Percentiles rank a stretch among this genome's conserved stretches.
These are phyloP conservation scores for Eragrostis tef DNA, from an alignment of 202 grass and related monocot genomes.

Conservation along the genomic window DNA sequence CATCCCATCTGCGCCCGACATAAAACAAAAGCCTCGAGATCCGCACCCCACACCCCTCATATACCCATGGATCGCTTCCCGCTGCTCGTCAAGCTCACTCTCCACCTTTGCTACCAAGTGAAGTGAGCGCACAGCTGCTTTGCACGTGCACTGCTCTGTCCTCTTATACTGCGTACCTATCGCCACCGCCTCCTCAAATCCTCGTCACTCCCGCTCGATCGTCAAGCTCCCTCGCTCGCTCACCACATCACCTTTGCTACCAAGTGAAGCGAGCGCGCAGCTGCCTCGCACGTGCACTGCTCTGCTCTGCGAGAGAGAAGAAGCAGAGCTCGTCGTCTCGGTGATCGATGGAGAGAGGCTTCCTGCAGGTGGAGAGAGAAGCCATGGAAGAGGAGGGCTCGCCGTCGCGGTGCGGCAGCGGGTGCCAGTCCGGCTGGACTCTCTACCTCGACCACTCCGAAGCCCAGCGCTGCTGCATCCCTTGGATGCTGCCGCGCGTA, in stretches of 20 bases:
- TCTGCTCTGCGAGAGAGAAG: background rate
- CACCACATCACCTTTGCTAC: background rate
- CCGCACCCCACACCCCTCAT: background rate
- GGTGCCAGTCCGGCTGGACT: conserved; percentile 90
- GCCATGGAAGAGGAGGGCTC: conserved; percentile 36
- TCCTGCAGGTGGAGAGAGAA: background rate
- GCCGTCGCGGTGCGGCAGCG: conserved; percentile 68
- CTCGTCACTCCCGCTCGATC: background rate
- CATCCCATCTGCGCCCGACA: background rate
- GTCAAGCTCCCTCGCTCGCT: background rate
- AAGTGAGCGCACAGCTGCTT: background rate
- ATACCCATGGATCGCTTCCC: background rate
- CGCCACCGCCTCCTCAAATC: background rate
- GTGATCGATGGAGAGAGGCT: background rate
- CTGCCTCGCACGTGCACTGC: too few species aligned
- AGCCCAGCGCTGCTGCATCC: background rate
- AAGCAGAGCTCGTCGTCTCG: background rate
- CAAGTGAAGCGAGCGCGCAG: background rate
- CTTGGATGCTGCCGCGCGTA: conserved; percentile 3
- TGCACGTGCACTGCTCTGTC: too few species aligned
- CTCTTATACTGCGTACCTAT: background rate
- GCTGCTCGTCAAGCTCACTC: background rate
- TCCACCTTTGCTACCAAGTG: background rate
- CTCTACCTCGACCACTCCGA: conserved; percentile 72
- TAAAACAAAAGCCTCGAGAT: background rate